These are phyloP conservation scores for Sphagnum magellanicum DNA, from an alignment of 228 moss, liverwort and hornwort genomes.

Conservation along the genomic window DNA sequence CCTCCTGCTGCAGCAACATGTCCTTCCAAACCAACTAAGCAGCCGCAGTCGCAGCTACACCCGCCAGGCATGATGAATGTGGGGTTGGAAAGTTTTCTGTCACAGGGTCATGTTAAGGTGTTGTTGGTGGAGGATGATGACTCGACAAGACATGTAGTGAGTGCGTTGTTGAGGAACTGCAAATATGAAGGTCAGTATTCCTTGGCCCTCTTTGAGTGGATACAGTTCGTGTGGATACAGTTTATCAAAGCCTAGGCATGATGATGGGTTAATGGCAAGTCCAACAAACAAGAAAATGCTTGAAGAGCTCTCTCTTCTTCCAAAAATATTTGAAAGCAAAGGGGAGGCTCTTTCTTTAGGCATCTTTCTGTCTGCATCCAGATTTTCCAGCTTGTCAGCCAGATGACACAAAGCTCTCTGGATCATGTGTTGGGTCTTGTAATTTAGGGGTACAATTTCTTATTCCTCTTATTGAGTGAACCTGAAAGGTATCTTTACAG, in stretches of 20 bases:
- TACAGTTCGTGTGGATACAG: not conserved
- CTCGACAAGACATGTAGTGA: slow-evolving; percentile 83
- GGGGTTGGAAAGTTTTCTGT: slow-evolving; percentile 80
- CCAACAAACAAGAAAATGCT: no score
- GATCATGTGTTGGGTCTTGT: no score
- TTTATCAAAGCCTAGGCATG: not conserved
- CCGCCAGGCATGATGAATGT: slow-evolving; percentile 6
- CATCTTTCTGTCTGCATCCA: no score
- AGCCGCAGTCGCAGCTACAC: slow-evolving; percentile 7
- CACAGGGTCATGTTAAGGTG: slow-evolving; percentile 61
- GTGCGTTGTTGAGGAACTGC: slow-evolving; percentile 89
- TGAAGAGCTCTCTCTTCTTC: no score
- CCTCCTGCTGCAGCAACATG: slow-evolving; percentile 9
- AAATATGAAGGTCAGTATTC: slow-evolving; percentile 77
- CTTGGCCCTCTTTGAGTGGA: not conserved
- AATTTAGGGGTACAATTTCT: no score
- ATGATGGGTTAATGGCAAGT: no score
- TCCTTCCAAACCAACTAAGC: slow-evolving; percentile 2
- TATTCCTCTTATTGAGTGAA: no score
- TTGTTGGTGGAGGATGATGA: slow-evolving; percentile 94
- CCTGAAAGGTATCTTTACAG: no score
- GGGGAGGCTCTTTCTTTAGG: no score
- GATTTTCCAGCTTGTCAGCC: no score
- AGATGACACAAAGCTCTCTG: no score
- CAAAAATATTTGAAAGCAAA: no score